Conservation (phyloP, 139 green algal genomes). For the Coccomyxa sp. region DNA sequence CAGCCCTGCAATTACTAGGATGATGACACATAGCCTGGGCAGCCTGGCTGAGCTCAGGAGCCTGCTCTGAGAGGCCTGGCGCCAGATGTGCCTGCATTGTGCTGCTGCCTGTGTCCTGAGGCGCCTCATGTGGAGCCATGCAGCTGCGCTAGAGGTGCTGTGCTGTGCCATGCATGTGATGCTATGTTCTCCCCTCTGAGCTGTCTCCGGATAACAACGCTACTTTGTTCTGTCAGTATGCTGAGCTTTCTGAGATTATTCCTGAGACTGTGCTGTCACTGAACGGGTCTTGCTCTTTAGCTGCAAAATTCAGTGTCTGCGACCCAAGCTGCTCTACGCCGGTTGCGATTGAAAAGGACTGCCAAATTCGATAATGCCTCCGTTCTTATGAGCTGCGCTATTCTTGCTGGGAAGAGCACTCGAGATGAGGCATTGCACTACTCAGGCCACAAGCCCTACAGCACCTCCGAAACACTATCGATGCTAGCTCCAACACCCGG, state of each 20-base stretch:
- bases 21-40: neutral
- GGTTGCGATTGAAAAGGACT: too few species aligned
- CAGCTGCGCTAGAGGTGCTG: neutral
- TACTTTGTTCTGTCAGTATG: neutral
- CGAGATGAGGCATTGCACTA: too few species aligned
- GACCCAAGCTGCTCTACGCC: too few species aligned
- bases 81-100: neutral
- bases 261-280: too few species aligned
- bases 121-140: neutral
- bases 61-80: neutral
- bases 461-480: too few species aligned
- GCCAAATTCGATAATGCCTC: too few species aligned
- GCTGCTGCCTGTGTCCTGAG: neutral
- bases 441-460: too few species aligned
- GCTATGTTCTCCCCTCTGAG: neutral
- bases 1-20: neutral
- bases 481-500: too few species aligned
- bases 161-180: neutral
- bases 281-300: too few species aligned
- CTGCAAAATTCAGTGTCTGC: too few species aligned
- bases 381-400: too few species aligned
- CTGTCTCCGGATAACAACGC: neutral
- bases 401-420: too few species aligned
- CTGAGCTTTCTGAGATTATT: neutral
- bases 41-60: neutral